Evolutionary conservation across 768 basidiomycete species (phyloP).

Genomic region (Leccinum imitatum): DNA sequence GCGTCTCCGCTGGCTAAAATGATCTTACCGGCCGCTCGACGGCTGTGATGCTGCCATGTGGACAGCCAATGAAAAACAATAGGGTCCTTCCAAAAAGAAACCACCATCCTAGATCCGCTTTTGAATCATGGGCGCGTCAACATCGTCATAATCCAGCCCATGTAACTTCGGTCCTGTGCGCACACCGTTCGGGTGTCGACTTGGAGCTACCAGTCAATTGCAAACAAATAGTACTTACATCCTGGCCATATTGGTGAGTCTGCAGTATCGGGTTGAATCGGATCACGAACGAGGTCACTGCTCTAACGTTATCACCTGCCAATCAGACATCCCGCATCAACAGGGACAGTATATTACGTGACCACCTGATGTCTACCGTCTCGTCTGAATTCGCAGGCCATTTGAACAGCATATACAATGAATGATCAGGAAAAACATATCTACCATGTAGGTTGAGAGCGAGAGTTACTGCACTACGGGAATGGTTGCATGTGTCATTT

Average conservation of each 20-base stretch:
- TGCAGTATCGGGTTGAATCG: neutral
- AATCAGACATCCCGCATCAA: too few relatives aligned
- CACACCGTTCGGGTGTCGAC: neutral
- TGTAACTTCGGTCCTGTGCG: neutral
- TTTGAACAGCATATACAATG: too few relatives aligned
- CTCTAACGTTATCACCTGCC: too few relatives aligned
- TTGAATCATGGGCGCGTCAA: too few relatives aligned
- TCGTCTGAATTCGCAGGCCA: too few relatives aligned
- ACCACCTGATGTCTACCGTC: too few relatives aligned
- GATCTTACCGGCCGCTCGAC: neutral
- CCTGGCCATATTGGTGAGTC: neutral
- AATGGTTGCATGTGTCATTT: neutral
- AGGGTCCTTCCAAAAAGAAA: neutral
- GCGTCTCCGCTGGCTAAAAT: too few relatives aligned
- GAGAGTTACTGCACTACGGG: neutral
- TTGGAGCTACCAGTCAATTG: neutral
- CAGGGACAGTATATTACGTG: too few relatives aligned
- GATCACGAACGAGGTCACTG: too few relatives aligned
- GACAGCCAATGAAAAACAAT: neutral
- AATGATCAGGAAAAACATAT: neutral
- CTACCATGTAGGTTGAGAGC: neutral
- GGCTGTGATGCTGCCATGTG: too few relatives aligned
- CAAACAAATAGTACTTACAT: neutral
- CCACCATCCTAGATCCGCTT: neutral
- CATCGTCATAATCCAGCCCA: neutral